Evolutionary conservation across 2,329 filamentous ascomycete species (phyloP), one percentile per base, ranked within the genome.

Genomic region (Stromatinia cepivora): DNA sequence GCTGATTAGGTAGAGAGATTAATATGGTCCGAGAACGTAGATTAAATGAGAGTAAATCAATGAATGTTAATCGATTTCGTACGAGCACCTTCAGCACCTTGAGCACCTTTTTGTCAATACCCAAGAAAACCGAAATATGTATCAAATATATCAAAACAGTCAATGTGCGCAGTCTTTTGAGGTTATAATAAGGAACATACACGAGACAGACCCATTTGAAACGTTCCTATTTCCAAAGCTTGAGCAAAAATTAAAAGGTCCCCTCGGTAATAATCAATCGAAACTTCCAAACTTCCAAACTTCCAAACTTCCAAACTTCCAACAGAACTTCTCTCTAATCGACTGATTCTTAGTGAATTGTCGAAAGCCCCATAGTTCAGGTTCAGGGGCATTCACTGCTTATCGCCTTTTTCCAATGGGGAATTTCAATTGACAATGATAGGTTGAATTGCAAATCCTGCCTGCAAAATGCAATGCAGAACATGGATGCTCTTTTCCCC

Each of bases 391-490:
- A 61, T 13, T 31, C 25, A 61, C 17, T 61, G 45, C 59, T 50
- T 50, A 36, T 48, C 13, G 20, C 22, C 25, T 61, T 31, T 61
- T 61, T n/a, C 10, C 57, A 1, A 46, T 45, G 8, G 63, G 53
- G 39, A 54, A 56, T 56, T 57, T 57, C 50, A 45, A 66, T 31
- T 22, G 53, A 45, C 34, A 48, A 22, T 67, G 31, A 50, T 59
- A 67, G 65, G 53, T 67, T 20, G 45, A 36, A 59, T 22, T 54
- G n/a, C 10, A 17, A 46, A 22, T 20, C 31, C 42, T 48, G 42
- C 28, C 42, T 67, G 54, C 53, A 59, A 67, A 59, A 59, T 67
- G 64, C 53, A 67, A 59, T 67, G 64, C 64, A 45, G 46, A 58
- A 54, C 53, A 66, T 66, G 65, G 65, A 67, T 67, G 22, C 39